phyloP scores from a whole-genome alignment of 2,329 filamentous ascomycete genomes.

The Aspergillus pseudoglaucus region DNA sequence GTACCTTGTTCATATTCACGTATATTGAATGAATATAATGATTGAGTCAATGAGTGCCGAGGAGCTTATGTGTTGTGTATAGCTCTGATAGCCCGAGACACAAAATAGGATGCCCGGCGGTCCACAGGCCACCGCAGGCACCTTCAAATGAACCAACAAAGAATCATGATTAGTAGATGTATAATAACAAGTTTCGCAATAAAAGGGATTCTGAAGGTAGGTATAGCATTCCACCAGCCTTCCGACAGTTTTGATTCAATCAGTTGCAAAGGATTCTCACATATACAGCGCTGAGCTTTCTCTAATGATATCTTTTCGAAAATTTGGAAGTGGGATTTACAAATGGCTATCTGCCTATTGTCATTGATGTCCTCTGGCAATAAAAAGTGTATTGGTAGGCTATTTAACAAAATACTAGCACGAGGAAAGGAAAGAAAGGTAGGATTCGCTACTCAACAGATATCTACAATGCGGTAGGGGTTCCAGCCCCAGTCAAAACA shows the following conservation, averaged over 20 bases:
- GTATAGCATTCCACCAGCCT: neutral
- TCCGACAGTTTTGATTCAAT: neutral
- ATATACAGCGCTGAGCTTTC: neutral
- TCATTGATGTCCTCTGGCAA: neutral
- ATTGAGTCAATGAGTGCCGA: neutral
- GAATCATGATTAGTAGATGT: neutral
- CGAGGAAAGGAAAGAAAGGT: neutral
- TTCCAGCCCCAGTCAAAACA: neutral
- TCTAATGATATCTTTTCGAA: neutral
- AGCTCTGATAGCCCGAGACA: neutral
- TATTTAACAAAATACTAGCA: neutral
- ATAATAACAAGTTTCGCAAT: neutral
- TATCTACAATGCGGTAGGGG: neutral
- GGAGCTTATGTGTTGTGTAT: neutral
- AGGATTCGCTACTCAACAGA: neutral
- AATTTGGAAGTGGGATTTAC: neutral
- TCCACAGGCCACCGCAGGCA: neutral
- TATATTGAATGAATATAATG: no score
- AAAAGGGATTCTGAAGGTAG: neutral
- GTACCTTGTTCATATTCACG: no score
- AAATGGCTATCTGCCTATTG: neutral
- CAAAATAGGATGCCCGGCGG: neutral
- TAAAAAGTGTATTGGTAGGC: neutral
- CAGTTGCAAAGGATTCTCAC: neutral
- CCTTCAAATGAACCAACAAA: neutral